phyloP scores from a whole-genome alignment of 306 rosid species.

The Sicyos edulis region DNA sequence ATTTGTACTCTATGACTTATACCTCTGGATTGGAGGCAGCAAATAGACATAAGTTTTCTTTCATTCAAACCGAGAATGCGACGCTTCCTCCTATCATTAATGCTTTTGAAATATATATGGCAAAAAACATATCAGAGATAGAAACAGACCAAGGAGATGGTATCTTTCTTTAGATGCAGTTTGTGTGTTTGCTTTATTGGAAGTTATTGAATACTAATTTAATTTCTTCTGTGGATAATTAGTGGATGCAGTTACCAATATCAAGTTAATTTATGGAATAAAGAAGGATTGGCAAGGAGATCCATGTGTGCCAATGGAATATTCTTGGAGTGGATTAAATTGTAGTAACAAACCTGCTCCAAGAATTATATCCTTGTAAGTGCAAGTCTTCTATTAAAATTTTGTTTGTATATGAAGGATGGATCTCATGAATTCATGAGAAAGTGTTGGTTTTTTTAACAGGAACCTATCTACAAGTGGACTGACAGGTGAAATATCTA shows the following conservation, averaged over 20 bases:
- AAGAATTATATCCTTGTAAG: conserved; percentile 44
- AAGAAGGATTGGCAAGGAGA: conserved; percentile 14
- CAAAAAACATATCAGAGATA: background rate
- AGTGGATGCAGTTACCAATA: conserved; percentile 44
- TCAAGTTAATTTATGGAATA: conserved; percentile 34
- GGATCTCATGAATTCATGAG: background rate
- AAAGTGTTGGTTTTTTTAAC: conserved; percentile 17
- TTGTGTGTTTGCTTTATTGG: background rate
- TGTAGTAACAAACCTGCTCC: conserved; percentile 18
- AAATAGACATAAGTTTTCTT: background rate
- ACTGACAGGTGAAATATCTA: conserved; percentile 32
- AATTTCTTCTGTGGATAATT: conserved; percentile 12
- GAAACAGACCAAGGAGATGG: background rate
- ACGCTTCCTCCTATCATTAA: conserved; percentile 19
- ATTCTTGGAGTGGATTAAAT: conserved; percentile 3
- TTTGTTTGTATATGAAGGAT: background rate
- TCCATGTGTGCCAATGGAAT: conserved; percentile 15
- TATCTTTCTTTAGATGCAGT: background rate
- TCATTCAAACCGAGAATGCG: background rate
- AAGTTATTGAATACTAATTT: background rate
- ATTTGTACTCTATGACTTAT: conserved; percentile 20
- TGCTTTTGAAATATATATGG: conserved; percentile 1
- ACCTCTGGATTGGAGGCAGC: background rate
- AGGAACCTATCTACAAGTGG: conserved; percentile 48
- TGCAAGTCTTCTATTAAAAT: conserved; percentile 1